Base-by-base conservation (phyloP, 805 yeast species). In the Metschnikowia colocasiae region DNA sequence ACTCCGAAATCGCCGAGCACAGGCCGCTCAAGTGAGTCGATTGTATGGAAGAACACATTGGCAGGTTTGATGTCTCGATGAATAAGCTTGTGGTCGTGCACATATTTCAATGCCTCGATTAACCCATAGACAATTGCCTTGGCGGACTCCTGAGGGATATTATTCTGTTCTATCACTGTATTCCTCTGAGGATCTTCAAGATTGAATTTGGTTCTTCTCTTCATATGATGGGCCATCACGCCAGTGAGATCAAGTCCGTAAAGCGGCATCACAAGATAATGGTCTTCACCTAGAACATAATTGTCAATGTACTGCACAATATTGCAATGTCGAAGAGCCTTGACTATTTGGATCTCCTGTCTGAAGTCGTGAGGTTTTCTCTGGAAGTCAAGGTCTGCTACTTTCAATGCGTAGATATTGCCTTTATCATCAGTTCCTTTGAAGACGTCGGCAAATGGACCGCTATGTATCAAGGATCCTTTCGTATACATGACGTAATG, bases 1-100 rank as follows among this genome's bases (percentile, higher is more conserved):
- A 81, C 75, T 6, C 95, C 94, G 63, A 84, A 83, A 58, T 88
- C 95, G 13, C 81, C 78, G 1, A 84, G 52, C 4, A 69, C 60
- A 1, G 74, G 71, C 12, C 50, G 49, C 41, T 61, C 43, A 19
- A 57, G 34, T 29, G 49, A 25, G 36, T 56, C 48, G 25, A 68
- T 52, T 7, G 37, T 41, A 22, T 26, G 43, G 48, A 70, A 63
- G 38, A 66, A 59, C 19, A 69, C 58, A 46, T 72, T 72, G 23
- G 65, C 48, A 1, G 74, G 74, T 51, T 72, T 72, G 43, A 72
- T 54, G 51, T 72, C 77, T 16, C 77, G 61, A 51, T 72, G 77
- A 13, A 72, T 70, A 6, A 72, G 59, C 1, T 67, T 65, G 9
- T 59, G 53, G 10, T 44, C 44, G 50, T 72, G 76, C 31, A 72